Conservation (phyloP, 2,329 filamentous ascomycete genomes). For the Fusarium circinatum region DNA sequence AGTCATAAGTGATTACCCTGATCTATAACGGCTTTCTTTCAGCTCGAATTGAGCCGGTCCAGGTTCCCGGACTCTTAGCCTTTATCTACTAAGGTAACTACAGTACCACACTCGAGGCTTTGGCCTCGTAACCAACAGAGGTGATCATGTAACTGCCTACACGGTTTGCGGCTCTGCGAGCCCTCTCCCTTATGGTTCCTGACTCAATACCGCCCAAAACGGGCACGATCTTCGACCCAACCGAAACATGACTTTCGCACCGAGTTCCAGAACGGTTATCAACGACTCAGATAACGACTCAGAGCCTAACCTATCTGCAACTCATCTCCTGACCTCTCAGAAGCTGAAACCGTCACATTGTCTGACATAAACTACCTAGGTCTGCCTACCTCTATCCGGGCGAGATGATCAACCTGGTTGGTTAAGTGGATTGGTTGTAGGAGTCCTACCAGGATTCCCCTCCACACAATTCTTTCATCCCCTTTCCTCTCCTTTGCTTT, state of each 20-base stretch:
- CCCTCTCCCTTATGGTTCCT: conserved; percentile 11
- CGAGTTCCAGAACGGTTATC: conserved; percentile 32
- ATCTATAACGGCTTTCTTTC: background rate
- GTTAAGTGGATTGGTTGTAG: conserved; percentile 7
- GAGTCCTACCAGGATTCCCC: conserved; percentile 5
- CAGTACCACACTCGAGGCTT: background rate
- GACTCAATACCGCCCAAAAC: conserved; percentile 17
- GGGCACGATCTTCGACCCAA: conserved; percentile 29
- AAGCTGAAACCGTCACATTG: conserved; percentile 13
- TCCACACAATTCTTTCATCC: conserved; percentile 6
- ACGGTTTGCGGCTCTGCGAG: conserved; percentile 29
- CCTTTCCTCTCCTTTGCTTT: background rate
- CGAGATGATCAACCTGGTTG: background rate
- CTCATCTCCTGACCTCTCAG: background rate
- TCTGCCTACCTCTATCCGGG: background rate
- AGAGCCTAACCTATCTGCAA: conserved; percentile 2
- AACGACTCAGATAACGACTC: conserved; percentile 4
- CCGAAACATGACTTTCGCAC: conserved; percentile 9
- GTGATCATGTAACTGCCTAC: background rate
- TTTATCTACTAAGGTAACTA: background rate
- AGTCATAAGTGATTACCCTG: background rate
- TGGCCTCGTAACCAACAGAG: background rate
- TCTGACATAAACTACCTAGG: background rate
- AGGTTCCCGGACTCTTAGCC: background rate
- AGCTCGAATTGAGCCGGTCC: background rate